Conservation (phyloP, 768 basidiomycete species). For the Collybiopsis confluens region DNA sequence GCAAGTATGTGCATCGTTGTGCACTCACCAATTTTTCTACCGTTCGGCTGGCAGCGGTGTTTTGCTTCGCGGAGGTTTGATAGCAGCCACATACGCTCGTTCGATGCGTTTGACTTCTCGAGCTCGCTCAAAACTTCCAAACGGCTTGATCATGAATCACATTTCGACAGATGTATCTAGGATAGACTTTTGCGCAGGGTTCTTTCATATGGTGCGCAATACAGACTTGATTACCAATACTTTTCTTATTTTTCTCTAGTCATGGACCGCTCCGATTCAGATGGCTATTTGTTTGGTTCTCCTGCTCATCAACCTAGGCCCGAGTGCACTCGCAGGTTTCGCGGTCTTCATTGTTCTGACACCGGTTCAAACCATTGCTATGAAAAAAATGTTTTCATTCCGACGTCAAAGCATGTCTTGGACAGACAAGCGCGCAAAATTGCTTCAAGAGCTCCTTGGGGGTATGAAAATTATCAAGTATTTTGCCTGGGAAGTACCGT, state of each 20-base stretch:
- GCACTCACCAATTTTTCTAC: slow-evolving; percentile 83
- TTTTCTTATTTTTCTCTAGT: slow-evolving; percentile 21
- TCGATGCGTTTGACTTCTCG: slow-evolving; percentile 74
- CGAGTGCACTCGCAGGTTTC: slow-evolving; percentile 51
- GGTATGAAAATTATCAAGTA: slow-evolving; percentile 93
- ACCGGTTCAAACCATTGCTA: slow-evolving; percentile 67
- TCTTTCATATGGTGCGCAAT: slow-evolving; percentile 62
- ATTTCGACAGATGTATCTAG: slow-evolving; percentile 90
- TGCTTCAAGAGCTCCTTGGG: slow-evolving; percentile 84
- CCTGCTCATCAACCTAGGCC: slow-evolving; percentile 70
- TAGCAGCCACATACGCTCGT: slow-evolving; percentile 80
- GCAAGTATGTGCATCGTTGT: slow-evolving; percentile 62
- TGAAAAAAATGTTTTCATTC: slow-evolving; percentile 68
- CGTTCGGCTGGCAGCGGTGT: slow-evolving; percentile 72
- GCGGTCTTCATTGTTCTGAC: slow-evolving; percentile 63
- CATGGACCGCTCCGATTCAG: slow-evolving; percentile 75
- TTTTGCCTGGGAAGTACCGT: slow-evolving; percentile 86
- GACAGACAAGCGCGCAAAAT: slow-evolving; percentile 87
- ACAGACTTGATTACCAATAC: not conserved
- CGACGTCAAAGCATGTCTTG: slow-evolving; percentile 77
- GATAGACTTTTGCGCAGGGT: slow-evolving; percentile 82
- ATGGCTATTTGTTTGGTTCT: slow-evolving; percentile 73
- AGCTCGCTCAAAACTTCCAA: slow-evolving; percentile 74
- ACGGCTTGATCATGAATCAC: slow-evolving; percentile 89
- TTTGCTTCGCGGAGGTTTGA: slow-evolving; percentile 77